Base-by-base conservation (phyloP, 2,329 filamentous ascomycete species). In the Hypomyces perniciosus region DNA sequence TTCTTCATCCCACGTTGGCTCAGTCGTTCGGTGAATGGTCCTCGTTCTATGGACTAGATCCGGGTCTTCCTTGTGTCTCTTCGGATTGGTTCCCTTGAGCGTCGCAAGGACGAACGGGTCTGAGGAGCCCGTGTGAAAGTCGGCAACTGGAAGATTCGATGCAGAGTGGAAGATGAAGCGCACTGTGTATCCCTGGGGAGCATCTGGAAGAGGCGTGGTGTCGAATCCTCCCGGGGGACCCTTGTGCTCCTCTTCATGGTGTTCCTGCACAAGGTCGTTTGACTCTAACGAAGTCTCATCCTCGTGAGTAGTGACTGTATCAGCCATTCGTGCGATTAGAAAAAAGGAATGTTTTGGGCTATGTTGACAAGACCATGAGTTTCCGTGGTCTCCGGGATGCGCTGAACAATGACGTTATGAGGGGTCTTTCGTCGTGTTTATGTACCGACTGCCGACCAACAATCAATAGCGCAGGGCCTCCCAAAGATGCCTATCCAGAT, bases 41-140 rank as follows among this genome's bases (percentile, higher is more conserved):
- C 78, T 81, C 0, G 90, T 95, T 42, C 92, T 83, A 64, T 88
- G 80, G 26, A 75, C 75, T 31, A 96, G 71, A 26, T 82, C 77
- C 0, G 90, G 87, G 62, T 96, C 90, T 63, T 95, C 88, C 66
- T 92, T 92, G 70, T 96, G 90, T 34, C 90, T 76, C 59, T 80
- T 84, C 0, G 83, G 83, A n/a, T 90, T 71, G 13, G 77, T 72
- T 2, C 86, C 84, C 33, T 77, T 83, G 52, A 96, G 73, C n/a
- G 88, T 87, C 33, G 89, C 88, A 10, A 81, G 71, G 37, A 96
- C 73, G 64, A 84, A 97, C 0, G 92, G 90, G 65, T 97, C 92
- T 3, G 90, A 89, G 3, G 89, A 86, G 33, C 86, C 77, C 8
- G 83, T 83, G 61, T 81, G 79, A 59, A 95, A 73, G 68, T 97